phyloP scores from a whole-genome alignment of 352 stramenopile genomes.

The Phytopythium ostracodes region DNA sequence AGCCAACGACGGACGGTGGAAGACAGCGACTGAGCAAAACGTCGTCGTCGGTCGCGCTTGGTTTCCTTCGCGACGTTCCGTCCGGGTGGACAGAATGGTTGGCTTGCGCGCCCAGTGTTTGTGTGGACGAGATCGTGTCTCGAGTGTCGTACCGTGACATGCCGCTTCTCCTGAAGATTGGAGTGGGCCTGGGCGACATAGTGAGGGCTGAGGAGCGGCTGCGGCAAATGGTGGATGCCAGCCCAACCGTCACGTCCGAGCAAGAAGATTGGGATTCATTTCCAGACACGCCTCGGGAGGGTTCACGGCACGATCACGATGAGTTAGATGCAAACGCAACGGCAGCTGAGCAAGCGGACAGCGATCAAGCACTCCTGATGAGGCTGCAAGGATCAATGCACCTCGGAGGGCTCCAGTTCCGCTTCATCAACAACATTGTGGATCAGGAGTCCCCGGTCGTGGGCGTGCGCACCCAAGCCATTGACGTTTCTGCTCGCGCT shows the following conservation, averaged over 20 bases:
- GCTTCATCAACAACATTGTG: slow-evolving; percentile 81
- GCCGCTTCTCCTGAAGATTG: slow-evolving; percentile 59
- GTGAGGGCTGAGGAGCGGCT: slow-evolving; percentile 39
- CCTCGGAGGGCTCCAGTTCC: slow-evolving; percentile 47
- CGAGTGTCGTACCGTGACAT: slow-evolving; percentile 69
- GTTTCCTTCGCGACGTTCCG: slow-evolving; percentile 27
- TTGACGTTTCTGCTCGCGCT: slow-evolving; percentile 30
- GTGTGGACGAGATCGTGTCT: slow-evolving; percentile 51
- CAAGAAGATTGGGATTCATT: slow-evolving; percentile 42
- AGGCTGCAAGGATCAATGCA: slow-evolving; percentile 22
- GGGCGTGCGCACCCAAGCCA: slow-evolving; percentile 43
- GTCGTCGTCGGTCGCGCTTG: neutral
- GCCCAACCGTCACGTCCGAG: slow-evolving; percentile 31
- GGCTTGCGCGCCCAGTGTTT: slow-evolving; percentile 30
- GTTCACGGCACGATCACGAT: slow-evolving; percentile 29
- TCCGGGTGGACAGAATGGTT: slow-evolving; percentile 48
- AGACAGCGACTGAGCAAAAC: neutral
- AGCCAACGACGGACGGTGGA: neutral
- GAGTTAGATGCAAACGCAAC: slow-evolving; percentile 20
- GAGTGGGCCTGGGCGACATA: slow-evolving; percentile 26
- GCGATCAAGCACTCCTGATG: slow-evolving; percentile 7
- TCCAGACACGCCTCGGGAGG: slow-evolving; percentile 24
- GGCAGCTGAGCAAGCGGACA: slow-evolving; percentile 1
- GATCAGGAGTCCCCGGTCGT: slow-evolving; percentile 77
- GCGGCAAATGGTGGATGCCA: slow-evolving; percentile 29